These are phyloP conservation scores for Crithidia expoeki DNA, from an alignment of 208 protist species.

Conservation along the genomic window DNA sequence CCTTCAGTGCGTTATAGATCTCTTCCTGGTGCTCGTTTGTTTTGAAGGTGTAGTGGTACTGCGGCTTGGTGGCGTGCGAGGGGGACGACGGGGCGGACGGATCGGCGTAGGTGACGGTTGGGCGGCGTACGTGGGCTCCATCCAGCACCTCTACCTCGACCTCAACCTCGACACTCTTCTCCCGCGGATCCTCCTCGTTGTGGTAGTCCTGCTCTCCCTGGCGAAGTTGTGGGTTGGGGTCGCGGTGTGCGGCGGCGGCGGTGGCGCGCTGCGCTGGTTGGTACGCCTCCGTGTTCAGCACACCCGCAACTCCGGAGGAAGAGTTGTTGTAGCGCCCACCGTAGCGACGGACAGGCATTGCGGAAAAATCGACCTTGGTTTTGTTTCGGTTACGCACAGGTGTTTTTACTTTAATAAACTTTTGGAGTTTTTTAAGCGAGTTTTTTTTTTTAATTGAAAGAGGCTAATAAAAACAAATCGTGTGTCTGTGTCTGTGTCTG, in stretches of 20 bases:
- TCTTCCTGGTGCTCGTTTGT: slow-evolving; percentile 57
- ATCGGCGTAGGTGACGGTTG: slow-evolving; percentile 10
- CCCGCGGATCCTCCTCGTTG: slow-evolving; percentile 5
- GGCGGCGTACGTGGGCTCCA: background rate
- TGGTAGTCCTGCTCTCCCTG: slow-evolving; percentile 1
- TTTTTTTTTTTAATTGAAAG: background rate
- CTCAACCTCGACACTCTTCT: slow-evolving; percentile 24
- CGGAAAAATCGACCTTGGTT: no score
- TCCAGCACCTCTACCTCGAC: slow-evolving; percentile 30
- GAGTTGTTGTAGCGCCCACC: slow-evolving; percentile 33
- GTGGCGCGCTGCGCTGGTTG: background rate
- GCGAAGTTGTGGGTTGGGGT: slow-evolving; percentile 6
- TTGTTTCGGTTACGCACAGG: no score
- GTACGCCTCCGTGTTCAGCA: background rate
- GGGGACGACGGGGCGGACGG: background rate
- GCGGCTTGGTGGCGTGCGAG: background rate
- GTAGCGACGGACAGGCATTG: slow-evolving; percentile 35
- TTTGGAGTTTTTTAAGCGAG: background rate
- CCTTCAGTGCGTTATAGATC: slow-evolving; percentile 64
- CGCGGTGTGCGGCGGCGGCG: slow-evolving; percentile 3
- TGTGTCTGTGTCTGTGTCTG: background rate
- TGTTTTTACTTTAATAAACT: background rate
- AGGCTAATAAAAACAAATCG: no score
- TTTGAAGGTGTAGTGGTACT: slow-evolving; percentile 38
- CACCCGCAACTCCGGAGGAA: slow-evolving; percentile 19